These are phyloP conservation scores for Microbotryum intermedium DNA, from an alignment of 1,284 basidiomycete species.

Conservation along the genomic window DNA sequence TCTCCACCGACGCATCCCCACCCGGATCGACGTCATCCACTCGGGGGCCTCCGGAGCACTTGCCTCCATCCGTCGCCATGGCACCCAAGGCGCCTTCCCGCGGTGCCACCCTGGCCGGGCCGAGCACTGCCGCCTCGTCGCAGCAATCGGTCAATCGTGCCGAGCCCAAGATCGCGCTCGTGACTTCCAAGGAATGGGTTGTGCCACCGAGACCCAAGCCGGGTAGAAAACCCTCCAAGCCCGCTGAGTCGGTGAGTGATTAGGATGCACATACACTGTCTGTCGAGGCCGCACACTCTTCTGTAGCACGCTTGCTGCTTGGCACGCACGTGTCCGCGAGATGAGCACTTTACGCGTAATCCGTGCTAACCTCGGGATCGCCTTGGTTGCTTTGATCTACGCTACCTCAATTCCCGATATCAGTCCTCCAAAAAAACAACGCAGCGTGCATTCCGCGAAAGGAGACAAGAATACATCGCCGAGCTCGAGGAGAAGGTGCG, in stretches of 20 bases:
- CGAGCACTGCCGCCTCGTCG: no score
- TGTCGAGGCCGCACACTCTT: neutral
- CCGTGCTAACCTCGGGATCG: no score
- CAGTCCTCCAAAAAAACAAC: neutral
- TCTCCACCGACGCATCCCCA: neutral
- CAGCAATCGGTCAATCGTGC: neutral
- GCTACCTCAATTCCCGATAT: neutral
- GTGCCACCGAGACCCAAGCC: constrained; percentile 34
- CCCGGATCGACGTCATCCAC: no score
- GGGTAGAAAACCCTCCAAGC: constrained; percentile 27
- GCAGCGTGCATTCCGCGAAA: constrained; percentile 31
- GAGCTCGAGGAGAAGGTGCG: constrained; percentile 33
- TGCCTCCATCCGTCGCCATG: neutral
- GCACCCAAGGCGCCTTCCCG: constrained; percentile 2
- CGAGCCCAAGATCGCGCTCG: constrained; percentile 1
- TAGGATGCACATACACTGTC: no score
- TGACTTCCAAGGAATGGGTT: constrained; percentile 30
- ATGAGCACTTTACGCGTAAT: no score
- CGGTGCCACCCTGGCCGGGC: neutral
- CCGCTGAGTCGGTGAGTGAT: neutral
- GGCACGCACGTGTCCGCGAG: neutral
- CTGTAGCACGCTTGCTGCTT: neutral
- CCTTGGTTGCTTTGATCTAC: neutral
- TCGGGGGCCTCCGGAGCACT: neutral
- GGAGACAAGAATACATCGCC: constrained; percentile 27